Percentiles rank a stretch among this genome's conserved stretches.
Conservation (phyloP, 768 basidiomycete genomes). For the Pisolithus tinctorius region DNA sequence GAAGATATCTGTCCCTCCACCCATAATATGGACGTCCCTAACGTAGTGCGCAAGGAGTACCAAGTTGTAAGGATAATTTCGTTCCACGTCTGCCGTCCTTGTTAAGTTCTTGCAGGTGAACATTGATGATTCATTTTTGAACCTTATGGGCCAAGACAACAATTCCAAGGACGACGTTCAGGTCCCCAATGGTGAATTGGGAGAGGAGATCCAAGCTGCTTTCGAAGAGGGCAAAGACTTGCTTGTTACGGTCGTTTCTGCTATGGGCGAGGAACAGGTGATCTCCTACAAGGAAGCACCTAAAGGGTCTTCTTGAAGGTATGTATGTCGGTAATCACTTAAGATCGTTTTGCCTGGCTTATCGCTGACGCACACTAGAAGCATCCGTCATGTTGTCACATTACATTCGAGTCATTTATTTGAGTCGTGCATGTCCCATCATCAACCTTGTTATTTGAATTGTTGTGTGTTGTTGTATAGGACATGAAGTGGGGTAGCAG, state of each 20-base stretch:
- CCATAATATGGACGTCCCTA: constrained; percentile 99
- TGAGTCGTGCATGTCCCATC: constrained; percentile 21
- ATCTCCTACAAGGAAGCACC: constrained; percentile 89
- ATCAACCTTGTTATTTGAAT: constrained; percentile 19
- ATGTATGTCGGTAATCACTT: neutral
- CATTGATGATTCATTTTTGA: constrained; percentile 92
- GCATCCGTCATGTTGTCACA: neutral
- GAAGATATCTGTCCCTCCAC: constrained; percentile 95
- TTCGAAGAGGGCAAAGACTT: constrained; percentile 89
- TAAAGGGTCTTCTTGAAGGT: constrained; percentile 36
- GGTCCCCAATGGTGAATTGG: constrained; percentile 81
- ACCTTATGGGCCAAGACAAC: constrained; percentile 84
- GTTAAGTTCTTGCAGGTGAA: constrained; percentile 46
- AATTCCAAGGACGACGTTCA: constrained; percentile 88
- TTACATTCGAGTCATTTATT: constrained; percentile 17
- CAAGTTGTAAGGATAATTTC: constrained; percentile 54
- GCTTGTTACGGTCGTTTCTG: constrained; percentile 75
- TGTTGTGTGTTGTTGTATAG: constrained; percentile 15
- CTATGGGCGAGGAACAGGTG: constrained; percentile 93
- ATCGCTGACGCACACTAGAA: too few relatives aligned
- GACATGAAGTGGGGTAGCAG: constrained; percentile 2
- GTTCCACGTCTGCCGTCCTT: constrained; percentile 3
- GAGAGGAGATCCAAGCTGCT: constrained; percentile 54
- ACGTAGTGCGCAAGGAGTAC: constrained; percentile 87
- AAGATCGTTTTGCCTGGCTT: constrained; percentile 3